Percentiles rank a stretch among this genome's conserved stretches.
These are phyloP conservation scores for Gliomastix tumulicola DNA, from an alignment of 2,329 filamentous ascomycete genomes.

Conservation along the genomic window DNA sequence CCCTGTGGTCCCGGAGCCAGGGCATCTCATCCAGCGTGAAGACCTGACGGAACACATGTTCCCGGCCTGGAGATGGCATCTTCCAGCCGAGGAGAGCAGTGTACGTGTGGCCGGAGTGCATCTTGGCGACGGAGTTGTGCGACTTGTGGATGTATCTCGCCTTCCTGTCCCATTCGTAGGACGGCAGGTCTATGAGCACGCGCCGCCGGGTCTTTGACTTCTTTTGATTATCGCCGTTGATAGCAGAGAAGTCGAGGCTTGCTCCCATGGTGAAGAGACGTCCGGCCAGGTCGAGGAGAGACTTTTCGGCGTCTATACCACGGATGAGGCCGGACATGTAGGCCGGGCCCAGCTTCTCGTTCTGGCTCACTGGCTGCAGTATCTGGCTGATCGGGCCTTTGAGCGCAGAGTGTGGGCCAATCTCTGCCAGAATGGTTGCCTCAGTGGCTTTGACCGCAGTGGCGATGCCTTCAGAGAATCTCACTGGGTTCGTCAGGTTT, in stretches of 20 bases:
- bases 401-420: slow-evolving; percentile 27
- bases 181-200: slow-evolving; percentile 31
- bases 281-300: slow-evolving; percentile 21
- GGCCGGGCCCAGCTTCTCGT: slow-evolving; percentile 8
- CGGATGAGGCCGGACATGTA: slow-evolving; percentile 9
- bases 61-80: slow-evolving; percentile 5
- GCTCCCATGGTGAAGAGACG: slow-evolving; percentile 32
- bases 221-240: slow-evolving; percentile 14
- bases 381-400: slow-evolving; percentile 26
- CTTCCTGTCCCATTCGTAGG: slow-evolving; percentile 19
- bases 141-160: slow-evolving; percentile 32
- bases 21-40: slow-evolving; percentile 25
- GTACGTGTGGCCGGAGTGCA: slow-evolving; percentile 19
- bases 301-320: slow-evolving; percentile 3
- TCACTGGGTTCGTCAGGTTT: slow-evolving; percentile 8
- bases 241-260: slow-evolving; percentile 28
- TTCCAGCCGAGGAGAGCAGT: slow-evolving; percentile 20
- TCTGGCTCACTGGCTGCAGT: slow-evolving; percentile 13
- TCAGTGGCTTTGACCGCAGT: not conserved
- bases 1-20: slow-evolving; percentile 36
- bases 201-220: too few relatives aligned
- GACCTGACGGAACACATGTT: slow-evolving; percentile 26
- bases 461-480: slow-evolving; percentile 3
- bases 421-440: slow-evolving; percentile 17
- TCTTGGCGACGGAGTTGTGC: slow-evolving; percentile 24